Evolutionary conservation across 805 yeast genomes (phyloP), one percentile per base, ranked within the genome.

Genomic region (Cyberlindnera euphorbiiphila): DNA sequence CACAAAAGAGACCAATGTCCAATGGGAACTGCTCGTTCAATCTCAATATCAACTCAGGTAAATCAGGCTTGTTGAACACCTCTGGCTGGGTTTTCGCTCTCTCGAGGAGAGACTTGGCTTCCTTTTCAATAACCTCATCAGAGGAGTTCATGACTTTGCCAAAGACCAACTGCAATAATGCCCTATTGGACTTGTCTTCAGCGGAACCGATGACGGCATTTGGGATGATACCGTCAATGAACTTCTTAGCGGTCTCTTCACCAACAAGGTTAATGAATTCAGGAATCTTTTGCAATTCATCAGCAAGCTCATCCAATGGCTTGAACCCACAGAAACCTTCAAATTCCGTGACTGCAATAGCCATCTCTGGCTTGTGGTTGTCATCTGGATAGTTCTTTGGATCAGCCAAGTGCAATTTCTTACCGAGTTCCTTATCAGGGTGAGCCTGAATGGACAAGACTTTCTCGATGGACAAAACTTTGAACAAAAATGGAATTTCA

Each of bases 301-400:
- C 68, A 32, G 81, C 81, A 50, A 93, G 74, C 64, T 88, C 83
- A 24, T 69, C 72, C 54, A 89, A 74, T 15, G 98, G 98, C 59
- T 93, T 82, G 70, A 93, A 93, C 0, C 98, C 98, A 65, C 98
- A 93, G 66, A 93, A 91, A 0, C 97, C 98, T 68, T 93, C 98
- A 54, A 93, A 93, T 43, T 78, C 85, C 16, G 98, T 89, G 37
- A 93, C 80, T 8, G 98, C 98, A 56, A 93, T 78, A 34, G 98
- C 98, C 98, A 93, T 93, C 64, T 93, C 98, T n/a, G 98, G 98
- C 69, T 93, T 93, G 66, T 93, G 98, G 69, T 93, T 93, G 61
- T 82, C 95, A 66, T 93, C 98, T 4, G 98, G 98, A 61, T 93
- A 93, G 66, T 93, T 85, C 54, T 79, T 78, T 39, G 98, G 98